Percentiles rank a stretch among this genome's conserved stretches.
Conservation (phyloP, 2,329 filamentous ascomycete genomes). For the Aspergillus ustus region DNA sequence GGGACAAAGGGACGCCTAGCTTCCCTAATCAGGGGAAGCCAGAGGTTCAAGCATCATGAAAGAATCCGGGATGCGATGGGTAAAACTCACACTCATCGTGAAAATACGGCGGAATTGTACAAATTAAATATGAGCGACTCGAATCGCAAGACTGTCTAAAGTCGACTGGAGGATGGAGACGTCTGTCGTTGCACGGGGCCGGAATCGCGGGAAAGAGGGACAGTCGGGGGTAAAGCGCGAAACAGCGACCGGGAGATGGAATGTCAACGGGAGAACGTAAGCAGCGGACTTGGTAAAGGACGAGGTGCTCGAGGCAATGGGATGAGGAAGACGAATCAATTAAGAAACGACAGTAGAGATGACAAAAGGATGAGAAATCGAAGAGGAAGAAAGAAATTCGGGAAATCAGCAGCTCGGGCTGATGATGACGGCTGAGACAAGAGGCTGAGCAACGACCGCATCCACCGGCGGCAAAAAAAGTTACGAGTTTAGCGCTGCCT, state of each 20-base stretch:
- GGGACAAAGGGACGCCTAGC: constrained; percentile 1
- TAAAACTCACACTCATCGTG: constrained; percentile 26
- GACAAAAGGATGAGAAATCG: background rate
- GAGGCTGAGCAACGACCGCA: constrained; percentile 15
- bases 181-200: constrained; percentile 3
- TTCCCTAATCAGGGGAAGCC: background rate
- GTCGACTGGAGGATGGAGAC: background rate
- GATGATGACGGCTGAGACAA: constrained; percentile 19
- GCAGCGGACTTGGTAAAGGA: background rate
- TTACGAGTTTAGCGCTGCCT: constrained; percentile 2
- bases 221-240: constrained; percentile 4
- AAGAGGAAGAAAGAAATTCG: background rate
- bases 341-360: background rate
- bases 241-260: constrained; percentile 14
- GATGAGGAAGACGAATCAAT: background rate
- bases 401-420: background rate
- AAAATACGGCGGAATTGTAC: background rate
- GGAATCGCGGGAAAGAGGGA: constrained; percentile 20
- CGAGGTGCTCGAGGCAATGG: background rate
- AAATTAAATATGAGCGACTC: background rate
- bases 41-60: background rate
- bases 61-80: background rate
- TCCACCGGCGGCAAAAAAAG: constrained; percentile 7
- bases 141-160: background rate
- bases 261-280: background rate